Base-by-base conservation (phyloP, 345 rosid genomes). In the Boechera retrofracta region DNA sequence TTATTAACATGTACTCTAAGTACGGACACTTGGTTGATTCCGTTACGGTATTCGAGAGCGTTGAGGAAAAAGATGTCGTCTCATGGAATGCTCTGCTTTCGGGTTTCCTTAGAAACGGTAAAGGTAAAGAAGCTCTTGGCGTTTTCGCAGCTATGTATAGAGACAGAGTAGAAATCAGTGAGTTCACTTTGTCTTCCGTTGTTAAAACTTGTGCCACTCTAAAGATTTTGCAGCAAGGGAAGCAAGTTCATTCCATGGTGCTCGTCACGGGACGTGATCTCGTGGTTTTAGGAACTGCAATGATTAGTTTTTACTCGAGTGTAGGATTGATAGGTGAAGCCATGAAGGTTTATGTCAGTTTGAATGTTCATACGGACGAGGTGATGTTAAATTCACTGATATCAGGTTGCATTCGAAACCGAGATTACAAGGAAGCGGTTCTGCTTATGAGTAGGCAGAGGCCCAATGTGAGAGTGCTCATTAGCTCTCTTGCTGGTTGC, bases 1-100 rank as follows among this genome's bases (percentile, higher is more conserved):
- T 90, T 47, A 74, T 93, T 73, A 64, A 93, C 80, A 77, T 93
- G 88, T 93, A 90, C 73, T 87, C 91, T 3, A 91, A 89, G 83
- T 62, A 66, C 12, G 87, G 88, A 10, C 44, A 13, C 53, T 77
- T 93, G 76, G 67, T 8, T 69, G 88, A 86, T 9, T 85, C 93
- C 0, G 73, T 82, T 45, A 81, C 60, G 62, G 91, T 79, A 7
- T 93, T 90, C 52, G 81, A 83, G 52, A 88, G 87, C 62, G 73
- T 88, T 44, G 85, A 83, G 64, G 74, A 58, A 8, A 85, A 77
- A 79, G 93, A 93, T 80, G 88, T 84, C 15, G 93, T 89, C 32
- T 73, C 85, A 33, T 90, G 94, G 91, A 93, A 93, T 68, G 89
- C 93, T 69, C 76, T 92, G 86, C 83, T 89, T 69, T 89, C 93